Evolutionary conservation across 2,329 filamentous ascomycete species (phyloP), one percentile per base, ranked within the genome.

Genomic region (Fusarium ambrosium): DNA sequence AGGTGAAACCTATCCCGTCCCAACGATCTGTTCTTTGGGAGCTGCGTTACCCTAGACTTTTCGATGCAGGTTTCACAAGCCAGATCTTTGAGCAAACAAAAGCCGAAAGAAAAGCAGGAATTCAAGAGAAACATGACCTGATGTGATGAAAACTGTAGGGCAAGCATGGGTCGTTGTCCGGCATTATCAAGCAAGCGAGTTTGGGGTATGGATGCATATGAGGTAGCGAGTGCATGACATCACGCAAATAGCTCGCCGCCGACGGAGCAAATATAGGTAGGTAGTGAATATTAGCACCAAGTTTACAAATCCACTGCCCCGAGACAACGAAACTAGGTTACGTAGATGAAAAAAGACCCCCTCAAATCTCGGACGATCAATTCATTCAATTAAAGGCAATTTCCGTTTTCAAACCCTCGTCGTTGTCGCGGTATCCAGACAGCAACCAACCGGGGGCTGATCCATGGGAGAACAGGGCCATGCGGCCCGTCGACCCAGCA

Each of bases 401-500:
- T 66, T 67, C 69, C 37, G 51, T 51, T 69, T 75, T 66, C 48
- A 56, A 63, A 70, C 58, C 22, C 63, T 62, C 51, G 34, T 64
- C 62, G 71, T 69, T 69, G 65, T 73, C 69, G 56, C 56, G 69
- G 62, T 72, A 77, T 72, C 51, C 51, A 22, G 51, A 64, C 51
- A 64, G 69, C 36, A 68, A 68, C 63, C 41, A 63, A 41, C 58
- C 64, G 68, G 51, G 24, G 61, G 20, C 22, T 14, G 34, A 37
- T 34, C 68, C 32, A 18, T 32, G 34, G 48, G 37, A 69, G 61
- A 32, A 32, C 53, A 34, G 62, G 64, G 64, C 53, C 20, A 41
- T 11, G 51, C 56, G 24, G 63, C 41, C 24, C n/a, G 79, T 83
- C 76, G 79, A 77, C 82, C 76, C 73, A 72, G 81, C 82, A 83